Evolutionary conservation across 1,284 basidiomycete genomes (phyloP).

Genomic region (Sanguinoderma infundibulare): DNA sequence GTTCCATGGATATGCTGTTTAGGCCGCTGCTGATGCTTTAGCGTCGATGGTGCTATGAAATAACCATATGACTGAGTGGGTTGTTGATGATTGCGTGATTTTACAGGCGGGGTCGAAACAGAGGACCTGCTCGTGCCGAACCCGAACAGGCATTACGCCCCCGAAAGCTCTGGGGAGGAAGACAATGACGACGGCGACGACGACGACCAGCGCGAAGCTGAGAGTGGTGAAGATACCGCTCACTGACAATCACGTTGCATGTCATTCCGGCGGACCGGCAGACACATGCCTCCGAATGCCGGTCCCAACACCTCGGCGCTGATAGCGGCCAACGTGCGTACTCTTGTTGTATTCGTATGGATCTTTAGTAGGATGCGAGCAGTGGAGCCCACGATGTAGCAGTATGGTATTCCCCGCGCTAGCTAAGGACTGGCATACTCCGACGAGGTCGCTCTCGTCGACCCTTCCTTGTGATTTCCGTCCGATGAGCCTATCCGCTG

Average conservation of each 20-base stretch:
- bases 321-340: not conserved
- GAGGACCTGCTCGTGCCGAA: constrained; percentile 60
- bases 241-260: not conserved
- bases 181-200: constrained; percentile 16
- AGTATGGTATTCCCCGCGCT: no score
- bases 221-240: not conserved
- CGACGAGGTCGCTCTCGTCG: no score
- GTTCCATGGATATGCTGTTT: not conserved
- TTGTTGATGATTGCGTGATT: not conserved
- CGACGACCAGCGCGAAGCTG: not conserved
- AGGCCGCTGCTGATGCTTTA: not conserved
- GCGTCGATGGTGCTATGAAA: no score
- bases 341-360: not conserved
- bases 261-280: not conserved
- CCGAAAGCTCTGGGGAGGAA: constrained; percentile 20
- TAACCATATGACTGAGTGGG: no score
- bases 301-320: not conserved
- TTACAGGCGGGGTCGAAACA: constrained; percentile 36
- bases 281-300: not conserved
- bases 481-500: no score
- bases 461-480: not conserved
- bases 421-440: no score
- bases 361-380: not conserved
- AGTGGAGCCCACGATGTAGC: not conserved
- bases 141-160: constrained; percentile 50